These are phyloP conservation scores for Trapa incisa DNA, from an alignment of 345 rosid genomes.

Conservation along the genomic window DNA sequence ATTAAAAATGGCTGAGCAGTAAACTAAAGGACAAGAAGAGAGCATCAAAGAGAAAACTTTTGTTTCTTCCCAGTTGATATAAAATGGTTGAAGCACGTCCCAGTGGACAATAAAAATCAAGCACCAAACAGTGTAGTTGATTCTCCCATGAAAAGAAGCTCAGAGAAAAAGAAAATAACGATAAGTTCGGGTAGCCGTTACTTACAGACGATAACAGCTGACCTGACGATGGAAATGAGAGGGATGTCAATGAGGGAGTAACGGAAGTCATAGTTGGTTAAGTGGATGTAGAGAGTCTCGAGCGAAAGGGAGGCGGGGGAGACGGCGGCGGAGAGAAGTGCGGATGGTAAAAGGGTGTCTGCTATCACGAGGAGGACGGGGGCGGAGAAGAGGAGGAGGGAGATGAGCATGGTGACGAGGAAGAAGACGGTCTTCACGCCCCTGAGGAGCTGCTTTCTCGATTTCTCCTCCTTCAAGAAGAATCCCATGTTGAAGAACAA, in stretches of 20 bases:
- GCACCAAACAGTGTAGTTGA: background rate
- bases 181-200: background rate
- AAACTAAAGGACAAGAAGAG: background rate
- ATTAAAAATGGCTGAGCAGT: background rate
- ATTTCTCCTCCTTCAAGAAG: slow-evolving; percentile 48
- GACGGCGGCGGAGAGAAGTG: slow-evolving; percentile 55
- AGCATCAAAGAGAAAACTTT: background rate
- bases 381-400: slow-evolving; percentile 71
- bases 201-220: slow-evolving; percentile 82
- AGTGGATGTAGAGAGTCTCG: slow-evolving; percentile 14
- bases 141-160: background rate
- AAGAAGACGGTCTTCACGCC: slow-evolving; percentile 62
- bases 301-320: slow-evolving; percentile 22
- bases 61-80: background rate
- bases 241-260: slow-evolving; percentile 79
- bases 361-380: slow-evolving; percentile 68
- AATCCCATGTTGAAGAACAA: slow-evolving; percentile 31
- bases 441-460: slow-evolving; percentile 31
- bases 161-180: background rate
- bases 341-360: slow-evolving; percentile 71
- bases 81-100: background rate
- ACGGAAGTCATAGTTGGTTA: slow-evolving; percentile 50
- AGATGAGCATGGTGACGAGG: slow-evolving; percentile 55
- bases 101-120: background rate
- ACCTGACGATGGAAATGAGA: slow-evolving; percentile 59